Percentiles rank a stretch among this genome's conserved stretches.
Conservation (phyloP, 495 filamentous ascomycete genomes). For the Penicillium mononematosum region DNA sequence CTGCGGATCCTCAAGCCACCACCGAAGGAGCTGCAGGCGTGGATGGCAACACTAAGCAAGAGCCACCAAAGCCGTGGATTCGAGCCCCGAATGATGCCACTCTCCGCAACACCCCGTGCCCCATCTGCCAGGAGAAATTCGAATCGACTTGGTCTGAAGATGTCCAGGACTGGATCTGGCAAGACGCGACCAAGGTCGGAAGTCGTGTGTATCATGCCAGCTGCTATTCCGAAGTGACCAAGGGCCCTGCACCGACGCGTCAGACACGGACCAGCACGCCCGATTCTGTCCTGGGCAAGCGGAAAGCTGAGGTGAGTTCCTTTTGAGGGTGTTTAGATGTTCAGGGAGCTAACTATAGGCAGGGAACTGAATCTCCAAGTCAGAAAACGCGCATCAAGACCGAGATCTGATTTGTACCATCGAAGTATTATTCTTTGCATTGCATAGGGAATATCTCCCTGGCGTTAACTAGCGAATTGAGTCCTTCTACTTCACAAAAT, state of each 20-base stretch:
- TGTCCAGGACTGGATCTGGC: constrained; percentile 95
- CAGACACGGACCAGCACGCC: constrained; percentile 53
- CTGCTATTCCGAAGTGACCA: constrained; percentile 81
- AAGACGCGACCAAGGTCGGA: constrained; percentile 79
- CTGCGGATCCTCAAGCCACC: constrained; percentile 42
- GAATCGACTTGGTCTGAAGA: constrained; percentile 86
- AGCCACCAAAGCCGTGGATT: constrained; percentile 71
- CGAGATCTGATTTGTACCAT: constrained; percentile 31
- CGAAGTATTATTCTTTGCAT: constrained; percentile 6
- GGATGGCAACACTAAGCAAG: constrained; percentile 47
- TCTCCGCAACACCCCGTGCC: constrained; percentile 70
- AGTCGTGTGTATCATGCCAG: constrained; percentile 83
- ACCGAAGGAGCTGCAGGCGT: constrained; percentile 32
- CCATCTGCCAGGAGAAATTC: constrained; percentile 94
- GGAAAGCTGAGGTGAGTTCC: constrained; percentile 67
- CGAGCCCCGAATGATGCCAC: constrained; percentile 76
- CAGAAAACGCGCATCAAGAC: constrained; percentile 44
- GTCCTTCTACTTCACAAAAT: background rate
- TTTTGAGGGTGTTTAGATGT: background rate
- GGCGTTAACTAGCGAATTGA: constrained; percentile 12
- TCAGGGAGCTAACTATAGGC: constrained; percentile 14
- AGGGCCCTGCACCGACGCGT: constrained; percentile 43
- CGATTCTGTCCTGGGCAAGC: constrained; percentile 70
- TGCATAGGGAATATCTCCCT: constrained; percentile 7
- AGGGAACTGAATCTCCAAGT: constrained; percentile 40